phyloP scores from a whole-genome alignment of 768 basidiomycete genomes.

The Xerocomellus intermedius region DNA sequence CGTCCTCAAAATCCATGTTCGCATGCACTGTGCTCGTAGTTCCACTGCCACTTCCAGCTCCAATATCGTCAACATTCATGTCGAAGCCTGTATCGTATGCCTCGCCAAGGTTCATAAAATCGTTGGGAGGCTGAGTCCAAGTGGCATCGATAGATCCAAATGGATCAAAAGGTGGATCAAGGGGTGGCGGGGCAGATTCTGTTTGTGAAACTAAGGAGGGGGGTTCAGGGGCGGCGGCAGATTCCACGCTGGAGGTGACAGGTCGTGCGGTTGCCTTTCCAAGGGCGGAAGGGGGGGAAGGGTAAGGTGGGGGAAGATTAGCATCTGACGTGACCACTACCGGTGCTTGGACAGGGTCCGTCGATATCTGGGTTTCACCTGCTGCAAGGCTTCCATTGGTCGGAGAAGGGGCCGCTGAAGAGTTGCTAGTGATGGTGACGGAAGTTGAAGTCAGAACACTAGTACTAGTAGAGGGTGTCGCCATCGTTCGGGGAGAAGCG shows the following conservation, averaged over 20 bases:
- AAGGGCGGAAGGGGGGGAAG: slow-evolving; percentile 58
- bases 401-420: slow-evolving; percentile 17
- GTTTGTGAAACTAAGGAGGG: slow-evolving; percentile 8
- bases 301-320: slow-evolving; percentile 41
- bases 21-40: slow-evolving; percentile 24
- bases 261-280: slow-evolving; percentile 16
- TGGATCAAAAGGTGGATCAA: slow-evolving; percentile 39
- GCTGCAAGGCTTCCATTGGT: slow-evolving; percentile 7
- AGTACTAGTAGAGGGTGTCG: slow-evolving; percentile 23
- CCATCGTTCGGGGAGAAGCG: slow-evolving; percentile 24
- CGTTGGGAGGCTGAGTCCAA: slow-evolving; percentile 37
- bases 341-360: slow-evolving; percentile 13
- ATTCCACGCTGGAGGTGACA: slow-evolving; percentile 16
- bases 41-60: slow-evolving; percentile 28
- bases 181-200: slow-evolving; percentile 19
- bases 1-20: slow-evolving; percentile 54
- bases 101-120: slow-evolving; percentile 39
- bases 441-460: slow-evolving; percentile 9
- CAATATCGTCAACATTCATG: slow-evolving; percentile 42
- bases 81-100: slow-evolving; percentile 48
- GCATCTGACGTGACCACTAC: slow-evolving; percentile 15
- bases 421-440: slow-evolving; percentile 5
- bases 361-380: slow-evolving; percentile 21
- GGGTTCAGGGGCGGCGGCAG: slow-evolving; percentile 19
- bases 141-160: slow-evolving; percentile 42